Evolutionary conservation across 495 filamentous ascomycete genomes (phyloP), one percentile per base, ranked within the genome.

Genomic region (Daldinia caldariorum): DNA sequence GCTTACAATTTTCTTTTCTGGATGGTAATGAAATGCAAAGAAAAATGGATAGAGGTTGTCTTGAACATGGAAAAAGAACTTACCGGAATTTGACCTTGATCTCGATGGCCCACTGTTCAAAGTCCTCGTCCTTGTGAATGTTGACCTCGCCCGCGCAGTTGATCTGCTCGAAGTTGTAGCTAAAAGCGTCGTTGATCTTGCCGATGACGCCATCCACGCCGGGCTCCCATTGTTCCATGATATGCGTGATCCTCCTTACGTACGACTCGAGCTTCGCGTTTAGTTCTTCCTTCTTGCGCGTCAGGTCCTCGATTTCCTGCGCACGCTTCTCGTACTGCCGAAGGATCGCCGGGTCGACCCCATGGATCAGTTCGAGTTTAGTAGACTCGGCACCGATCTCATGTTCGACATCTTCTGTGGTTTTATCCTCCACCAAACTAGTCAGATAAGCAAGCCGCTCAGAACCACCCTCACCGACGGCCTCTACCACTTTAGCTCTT

Each of bases 51-150:
- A 7, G 34, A 10, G 34, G 34, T 3, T 3, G 34, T 35, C 6
- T 35, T 35, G 34, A 35, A 10, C 6, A 35, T 35, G 9, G 31
- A 61, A 1, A 22, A 16, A 8, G 26, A 45, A 77, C 86, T 55
- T 83, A 91, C 89, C 94, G 88, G 83, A 99, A 99, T 71, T 92
- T 95, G 78, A 99, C 95, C 74, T 89, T 87, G 77, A 98, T 97
- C 77, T 96, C 88, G 68, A 98, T 93, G 6, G 91, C 88, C 95
- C 95, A 99, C 63, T 92, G 86, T 26, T 95, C 92, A 76, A 97
- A 99, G 76, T 94, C 92, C 34, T 91, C 90, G 60, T 91, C 89
- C 74, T 94, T 94, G 77, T 89, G 80, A 1, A 99, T 81, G 18
- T 81, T 85, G 4, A 98, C 95, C 76, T 97, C 91, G 41, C 95